These are phyloP conservation scores for Pleomassaria siparia DNA, from an alignment of 2,329 filamentous ascomycete species.

Conservation along the genomic window DNA sequence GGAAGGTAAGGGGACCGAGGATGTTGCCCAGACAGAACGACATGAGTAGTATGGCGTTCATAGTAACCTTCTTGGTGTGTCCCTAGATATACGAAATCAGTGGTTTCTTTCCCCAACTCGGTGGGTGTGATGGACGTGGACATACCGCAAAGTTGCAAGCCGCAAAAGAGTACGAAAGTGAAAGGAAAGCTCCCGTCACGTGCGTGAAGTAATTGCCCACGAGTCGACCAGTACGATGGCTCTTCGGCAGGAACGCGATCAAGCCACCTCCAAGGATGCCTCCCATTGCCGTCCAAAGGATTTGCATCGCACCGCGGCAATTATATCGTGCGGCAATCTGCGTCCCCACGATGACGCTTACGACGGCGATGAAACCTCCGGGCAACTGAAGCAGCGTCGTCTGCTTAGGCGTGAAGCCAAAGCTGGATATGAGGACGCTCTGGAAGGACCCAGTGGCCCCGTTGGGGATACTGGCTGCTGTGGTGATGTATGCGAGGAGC, in stretches of 20 bases:
- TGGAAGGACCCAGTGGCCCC: slow-evolving; percentile 38
- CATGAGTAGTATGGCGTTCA: slow-evolving; percentile 38
- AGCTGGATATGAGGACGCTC: slow-evolving; percentile 24
- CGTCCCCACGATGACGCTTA: slow-evolving; percentile 13
- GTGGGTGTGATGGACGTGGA: neutral
- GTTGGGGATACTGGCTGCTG: slow-evolving; percentile 29
- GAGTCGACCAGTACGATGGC: slow-evolving; percentile 14
- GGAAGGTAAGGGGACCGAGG: slow-evolving; percentile 46
- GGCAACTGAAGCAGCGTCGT: slow-evolving; percentile 48
- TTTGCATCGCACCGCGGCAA: slow-evolving; percentile 13
- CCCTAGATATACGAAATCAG: slow-evolving; percentile 21
- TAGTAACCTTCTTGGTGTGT: slow-evolving; percentile 43
- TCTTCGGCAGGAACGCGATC: slow-evolving; percentile 17
- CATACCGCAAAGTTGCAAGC: slow-evolving; percentile 19
- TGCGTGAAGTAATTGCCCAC: slow-evolving; percentile 24
- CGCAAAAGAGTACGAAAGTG: slow-evolving; percentile 20
- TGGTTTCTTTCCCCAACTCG: slow-evolving; percentile 1
- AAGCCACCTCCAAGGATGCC: slow-evolving; percentile 14
- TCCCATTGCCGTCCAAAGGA: slow-evolving; percentile 13
- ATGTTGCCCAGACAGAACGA: slow-evolving; percentile 43
- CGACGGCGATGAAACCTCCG: slow-evolving; percentile 15
- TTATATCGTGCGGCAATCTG: slow-evolving; percentile 15
- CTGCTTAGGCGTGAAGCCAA: slow-evolving; percentile 54
- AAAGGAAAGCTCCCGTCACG: slow-evolving; percentile 17
- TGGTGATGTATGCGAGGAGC: slow-evolving; percentile 29